Base-by-base conservation (phyloP, 106 monocot genomes). In the Dendrobium huoshanense region DNA sequence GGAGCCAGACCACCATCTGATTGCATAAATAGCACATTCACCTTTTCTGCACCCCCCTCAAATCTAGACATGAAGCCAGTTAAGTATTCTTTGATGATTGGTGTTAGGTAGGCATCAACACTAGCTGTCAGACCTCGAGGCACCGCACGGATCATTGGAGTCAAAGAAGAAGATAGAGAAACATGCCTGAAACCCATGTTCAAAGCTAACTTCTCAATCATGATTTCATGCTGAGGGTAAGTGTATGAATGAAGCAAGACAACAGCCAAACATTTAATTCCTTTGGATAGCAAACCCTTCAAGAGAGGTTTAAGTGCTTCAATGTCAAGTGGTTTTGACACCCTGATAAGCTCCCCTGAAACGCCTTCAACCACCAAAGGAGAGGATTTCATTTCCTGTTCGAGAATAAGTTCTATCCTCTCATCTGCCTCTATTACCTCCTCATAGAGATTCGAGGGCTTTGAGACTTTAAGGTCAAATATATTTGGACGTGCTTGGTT, bases 11-110 rank as follows among this genome's bases (percentile, higher is more conserved):
- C 97, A 40, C 97, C 97, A 81, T 97, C 97, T 37, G 97, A 97
- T 82, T 94, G 97, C 97, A 97, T 97, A 67, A 97, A 97, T 41
- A 97, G 56, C 40, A 97, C 94, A 88, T 97, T 97, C 80, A 97
- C 85, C 81, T 89, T 86, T 2, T 86, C 83, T 16, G 77, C 80
- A 24, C 85, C 90, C 18, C 87, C 92, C 59, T 96, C 90, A 81
- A 97, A 97, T 79, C 78, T 90, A 24, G 97, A 94, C 88, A 97
- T 89, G 83, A 97, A 97, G 10, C 92, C 90, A 19, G 92, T 90
- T 48, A 97, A 78, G 82, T 97, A 97, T 64, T 94, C 94, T 68
- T 94, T 92, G 64, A 97, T 97, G 48, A 97, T 87, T 31, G 97
- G 94, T 40, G 97, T 97, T 49, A 97, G 85, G 73, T 94, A 97